Evolutionary conservation across 805 yeast genomes (phyloP).

Genomic region (Candida lessepsii): DNA sequence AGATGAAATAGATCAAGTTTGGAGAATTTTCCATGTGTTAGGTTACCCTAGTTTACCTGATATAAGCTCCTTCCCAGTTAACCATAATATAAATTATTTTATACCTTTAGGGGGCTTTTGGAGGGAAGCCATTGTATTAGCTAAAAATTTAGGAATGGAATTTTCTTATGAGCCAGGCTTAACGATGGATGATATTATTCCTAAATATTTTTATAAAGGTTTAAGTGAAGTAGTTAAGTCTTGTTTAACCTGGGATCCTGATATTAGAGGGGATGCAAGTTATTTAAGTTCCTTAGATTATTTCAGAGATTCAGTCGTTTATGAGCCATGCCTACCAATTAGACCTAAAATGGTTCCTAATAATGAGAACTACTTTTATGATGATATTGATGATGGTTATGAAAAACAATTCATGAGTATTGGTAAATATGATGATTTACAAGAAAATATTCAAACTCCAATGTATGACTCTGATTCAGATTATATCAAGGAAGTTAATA

Average conservation of each 20-base stretch:
- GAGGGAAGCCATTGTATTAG: conserved; percentile 58
- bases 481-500: not conserved
- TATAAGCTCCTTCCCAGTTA: conserved; percentile 12
- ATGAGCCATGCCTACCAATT: conserved; percentile 8
- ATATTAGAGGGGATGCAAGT: conserved; percentile 53
- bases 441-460: conserved; percentile 3
- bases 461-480: conserved; percentile 2
- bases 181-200: conserved; percentile 44
- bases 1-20: conserved; percentile 75
- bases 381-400: conserved; percentile 24
- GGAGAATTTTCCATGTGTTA: conserved; percentile 61
- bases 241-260: conserved; percentile 79
- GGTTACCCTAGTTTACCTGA: conserved; percentile 64
- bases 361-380: conserved; percentile 12
- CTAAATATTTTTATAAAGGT: conserved; percentile 42
- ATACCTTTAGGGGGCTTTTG: conserved; percentile 69
- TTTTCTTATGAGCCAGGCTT: conserved; percentile 58
- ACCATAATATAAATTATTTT: conserved; percentile 8
- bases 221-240: conserved; percentile 38
- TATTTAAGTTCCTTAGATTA: conserved; percentile 50
- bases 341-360: not conserved
- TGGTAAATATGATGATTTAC: conserved; percentile 3
- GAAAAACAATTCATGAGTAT: conserved; percentile 16
- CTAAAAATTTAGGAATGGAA: conserved; percentile 52
- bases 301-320: conserved; percentile 44